Base-by-base conservation (phyloP, 257 asterid species). In the Ilex aquifolium region DNA sequence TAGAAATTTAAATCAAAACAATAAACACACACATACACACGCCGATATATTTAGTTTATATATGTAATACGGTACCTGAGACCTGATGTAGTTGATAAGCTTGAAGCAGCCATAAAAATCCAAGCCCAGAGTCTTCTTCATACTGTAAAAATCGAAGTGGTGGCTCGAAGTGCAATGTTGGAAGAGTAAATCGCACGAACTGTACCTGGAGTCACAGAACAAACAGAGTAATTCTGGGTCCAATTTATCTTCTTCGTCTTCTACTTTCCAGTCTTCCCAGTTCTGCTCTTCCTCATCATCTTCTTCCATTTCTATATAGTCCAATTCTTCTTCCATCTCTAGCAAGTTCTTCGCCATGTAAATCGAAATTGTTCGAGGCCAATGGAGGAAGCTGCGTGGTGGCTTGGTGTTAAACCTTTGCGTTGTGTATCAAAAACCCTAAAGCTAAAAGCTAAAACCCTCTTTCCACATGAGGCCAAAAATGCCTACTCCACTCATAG, bases 41-140 rank as follows among this genome's bases (percentile, higher is more conserved):
- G 27, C 27, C 27, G 27, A 21, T 21, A 21, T 21, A 21, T 21
- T 21, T 21, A 21, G 27, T 21, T 21, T 21, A 1, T 14, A 50
- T n/a, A 50, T 5, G 13, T 11, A 50, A 11, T 5, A 50, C 56
- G 8, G 6, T 81, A 89, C 98, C 97, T 92, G 87, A 40, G 82
- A 74, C 88, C 98, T 82, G 57, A 92, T 74, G 67, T 81, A 89
- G 72, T 92, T 92, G 73, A 92, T 77, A 72, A 92, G 88, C 97
- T 85, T 86, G 49, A 92, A 76, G 78, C 95, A 77, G 44, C 69
- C 82, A 32, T 92, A 92, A 66, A 92, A 85, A 77, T 92, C 98
- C 91, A 92, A 80, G 44, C 61, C 55, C 32, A 71, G 54, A 13
- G 64, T 39, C 39, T 48, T 67, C 78, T 69, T 83, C 21, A 80